Base-by-base conservation (phyloP, 495 filamentous ascomycete genomes). In the Beverwykella pulmonaria region DNA sequence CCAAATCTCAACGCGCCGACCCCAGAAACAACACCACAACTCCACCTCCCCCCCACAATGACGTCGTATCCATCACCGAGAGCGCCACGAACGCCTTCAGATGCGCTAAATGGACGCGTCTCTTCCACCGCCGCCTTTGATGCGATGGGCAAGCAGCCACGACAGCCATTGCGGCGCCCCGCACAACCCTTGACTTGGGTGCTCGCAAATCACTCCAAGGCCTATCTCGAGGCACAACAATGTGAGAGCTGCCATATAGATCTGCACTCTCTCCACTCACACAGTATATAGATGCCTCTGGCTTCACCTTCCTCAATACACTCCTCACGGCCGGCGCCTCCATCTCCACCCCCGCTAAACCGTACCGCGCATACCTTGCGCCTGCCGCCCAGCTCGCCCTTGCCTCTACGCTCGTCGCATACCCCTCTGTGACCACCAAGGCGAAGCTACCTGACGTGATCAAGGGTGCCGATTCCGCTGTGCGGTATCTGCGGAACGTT, bases 341-440 rank as follows among this genome's bases (percentile, higher is more conserved):
- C 19, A 63, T 65, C 59, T 63, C 59, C n/a, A 67, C 59, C 12
- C 29, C 64, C 14, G 53, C 53, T 0, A 46, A 62, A 47, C 46
- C 46, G n/a, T 59, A 71, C 29, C 76, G 81, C 19, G 81, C 80
- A 1, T 80, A 81, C 23, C 75, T 76, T 67, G 88, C 78, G 65
- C 83, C 72, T 61, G 79, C 79, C 8, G 79, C 82, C 26, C 86
- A 91, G 61, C 77, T 93, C 25, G 84, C 90, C 2, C 78, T 93
- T 7, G 83, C 89, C 3, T 80, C 79, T 20, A 92, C 89, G 23
- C 76, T 92, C 52, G 78, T 86, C 26, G 85, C 92, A 15, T 90
- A 93, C 68, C 91, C 91, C 0, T 75, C 77, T 7, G 84, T 89
- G 34, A 93, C 78, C 10, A 88, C 84, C 7, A 82, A 83, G 53